phyloP scores from a whole-genome alignment of 2,329 filamentous ascomycete genomes.

The Colletotrichum cereale region DNA sequence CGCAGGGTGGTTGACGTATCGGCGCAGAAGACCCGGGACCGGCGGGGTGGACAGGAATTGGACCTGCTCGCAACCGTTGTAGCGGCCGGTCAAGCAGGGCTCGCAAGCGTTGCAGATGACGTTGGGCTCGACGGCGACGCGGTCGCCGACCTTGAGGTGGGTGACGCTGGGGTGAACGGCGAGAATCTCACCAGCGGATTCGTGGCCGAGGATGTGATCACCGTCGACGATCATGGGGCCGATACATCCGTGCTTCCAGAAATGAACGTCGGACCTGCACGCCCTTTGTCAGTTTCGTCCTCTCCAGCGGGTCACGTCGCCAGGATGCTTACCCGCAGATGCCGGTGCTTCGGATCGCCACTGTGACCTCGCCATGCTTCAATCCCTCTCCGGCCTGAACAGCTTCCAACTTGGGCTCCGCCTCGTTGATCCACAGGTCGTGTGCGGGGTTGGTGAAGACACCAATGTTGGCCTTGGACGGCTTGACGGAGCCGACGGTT shows the following conservation, averaged over 20 bases:
- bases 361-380: slow-evolving; percentile 85
- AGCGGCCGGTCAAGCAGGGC: slow-evolving; percentile 90
- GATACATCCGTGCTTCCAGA: slow-evolving; percentile 96
- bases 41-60: slow-evolving; percentile 92
- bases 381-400: slow-evolving; percentile 77
- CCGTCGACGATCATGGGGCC: slow-evolving; percentile 93
- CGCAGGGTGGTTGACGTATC: slow-evolving; percentile 95
- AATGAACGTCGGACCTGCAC: slow-evolving; percentile 89
- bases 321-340: slow-evolving; percentile 82
- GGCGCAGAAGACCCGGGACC: slow-evolving; percentile 84
- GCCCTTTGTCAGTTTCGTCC: slow-evolving; percentile 37
- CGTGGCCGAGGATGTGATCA: slow-evolving; percentile 94
- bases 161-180: slow-evolving; percentile 86
- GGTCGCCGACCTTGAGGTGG: slow-evolving; percentile 84
- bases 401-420: slow-evolving; percentile 80
- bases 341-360: slow-evolving; percentile 92
- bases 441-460: slow-evolving; percentile 96
- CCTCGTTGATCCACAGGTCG: slow-evolving; percentile 88
- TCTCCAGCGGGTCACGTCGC: not conserved
- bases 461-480: slow-evolving; percentile 88
- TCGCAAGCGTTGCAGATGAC: slow-evolving; percentile 93
- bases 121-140: slow-evolving; percentile 94
- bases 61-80: slow-evolving; percentile 93
- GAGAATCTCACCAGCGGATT: slow-evolving; percentile 87
- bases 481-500: slow-evolving; percentile 50